phyloP scores from a whole-genome alignment of 2,329 filamentous ascomycete species.

The Colletotrichum incanum region DNA sequence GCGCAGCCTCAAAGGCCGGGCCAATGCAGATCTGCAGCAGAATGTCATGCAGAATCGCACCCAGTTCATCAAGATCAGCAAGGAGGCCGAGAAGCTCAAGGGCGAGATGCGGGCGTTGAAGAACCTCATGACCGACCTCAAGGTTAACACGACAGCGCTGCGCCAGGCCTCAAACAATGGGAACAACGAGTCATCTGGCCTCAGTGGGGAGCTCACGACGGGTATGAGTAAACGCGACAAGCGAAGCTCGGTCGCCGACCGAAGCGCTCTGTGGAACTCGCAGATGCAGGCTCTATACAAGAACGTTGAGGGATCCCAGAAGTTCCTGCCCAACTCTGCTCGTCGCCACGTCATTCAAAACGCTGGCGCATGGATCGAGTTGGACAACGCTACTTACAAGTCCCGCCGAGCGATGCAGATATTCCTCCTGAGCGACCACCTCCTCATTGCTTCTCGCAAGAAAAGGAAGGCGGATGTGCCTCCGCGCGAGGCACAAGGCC shows the following conservation, averaged over 20 bases:
- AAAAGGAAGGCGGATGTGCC: constrained; percentile 87
- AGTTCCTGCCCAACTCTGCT: constrained; percentile 90
- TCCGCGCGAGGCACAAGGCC: constrained; percentile 61
- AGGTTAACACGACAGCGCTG: constrained; percentile 79
- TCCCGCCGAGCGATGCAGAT: constrained; percentile 90
- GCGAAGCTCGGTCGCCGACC: constrained; percentile 87
- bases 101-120: constrained; percentile 93
- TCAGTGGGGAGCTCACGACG: constrained; percentile 67
- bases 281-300: constrained; percentile 92
- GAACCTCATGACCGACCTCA: constrained; percentile 93
- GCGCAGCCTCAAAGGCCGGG: constrained; percentile 82
- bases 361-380: constrained; percentile 93
- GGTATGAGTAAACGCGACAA: constrained; percentile 81
- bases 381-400: constrained; percentile 98
- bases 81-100: constrained; percentile 98
- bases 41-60: constrained; percentile 98
- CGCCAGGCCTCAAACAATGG: constrained; percentile 72
- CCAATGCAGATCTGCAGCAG: constrained; percentile 88
- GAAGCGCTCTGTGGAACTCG: constrained; percentile 77
- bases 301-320: constrained; percentile 97
- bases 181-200: constrained; percentile 63
- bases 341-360: constrained; percentile 97
- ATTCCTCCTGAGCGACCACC: constrained; percentile 93
- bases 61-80: constrained; percentile 99
- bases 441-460: constrained; percentile 91